Conservation (phyloP, 106 monocot species). For the Dendrobium chrysotoxum region DNA sequence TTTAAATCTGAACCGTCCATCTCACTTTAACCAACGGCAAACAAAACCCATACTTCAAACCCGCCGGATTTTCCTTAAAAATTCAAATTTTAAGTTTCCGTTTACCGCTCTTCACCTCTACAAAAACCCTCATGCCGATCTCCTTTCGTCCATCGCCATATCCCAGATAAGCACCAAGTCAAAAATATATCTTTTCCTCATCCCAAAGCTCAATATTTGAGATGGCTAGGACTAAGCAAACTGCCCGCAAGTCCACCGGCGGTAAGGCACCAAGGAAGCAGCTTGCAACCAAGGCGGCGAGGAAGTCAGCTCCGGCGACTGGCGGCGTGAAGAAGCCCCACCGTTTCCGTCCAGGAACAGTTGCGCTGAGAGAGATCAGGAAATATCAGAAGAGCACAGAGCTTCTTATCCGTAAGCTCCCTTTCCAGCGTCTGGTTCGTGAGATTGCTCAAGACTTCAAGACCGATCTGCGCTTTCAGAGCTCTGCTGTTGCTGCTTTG, state of each 20-base stretch:
- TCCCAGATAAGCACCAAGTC: too few species aligned
- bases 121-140: too few species aligned
- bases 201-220: neutral
- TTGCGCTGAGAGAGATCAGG: slow-evolving; percentile 8
- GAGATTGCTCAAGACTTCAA: slow-evolving; percentile 14
- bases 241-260: neutral
- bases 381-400: slow-evolving; percentile 16
- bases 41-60: too few species aligned
- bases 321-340: slow-evolving; percentile 21
- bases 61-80: too few species aligned
- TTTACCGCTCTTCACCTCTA: too few species aligned
- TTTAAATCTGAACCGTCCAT: too few species aligned
- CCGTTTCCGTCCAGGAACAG: neutral
- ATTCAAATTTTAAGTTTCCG: too few species aligned
- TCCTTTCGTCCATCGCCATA: too few species aligned
- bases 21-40: too few species aligned
- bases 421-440: slow-evolving; percentile 8
- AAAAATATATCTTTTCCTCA: neutral
- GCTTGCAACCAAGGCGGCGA: slow-evolving; percentile 29
- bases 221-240: neutral
- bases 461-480: slow-evolving; percentile 10
- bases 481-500: slow-evolving; percentile 7
- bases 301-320: slow-evolving; percentile 35
- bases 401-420: slow-evolving; percentile 6
- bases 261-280: slow-evolving; percentile 18